A percentile compares a stretch with the other conserved stretches of the same genome.
phyloP scores from a whole-genome alignment of 192 early-diverging fungal genomes.

The Thamnidium elegans region DNA sequence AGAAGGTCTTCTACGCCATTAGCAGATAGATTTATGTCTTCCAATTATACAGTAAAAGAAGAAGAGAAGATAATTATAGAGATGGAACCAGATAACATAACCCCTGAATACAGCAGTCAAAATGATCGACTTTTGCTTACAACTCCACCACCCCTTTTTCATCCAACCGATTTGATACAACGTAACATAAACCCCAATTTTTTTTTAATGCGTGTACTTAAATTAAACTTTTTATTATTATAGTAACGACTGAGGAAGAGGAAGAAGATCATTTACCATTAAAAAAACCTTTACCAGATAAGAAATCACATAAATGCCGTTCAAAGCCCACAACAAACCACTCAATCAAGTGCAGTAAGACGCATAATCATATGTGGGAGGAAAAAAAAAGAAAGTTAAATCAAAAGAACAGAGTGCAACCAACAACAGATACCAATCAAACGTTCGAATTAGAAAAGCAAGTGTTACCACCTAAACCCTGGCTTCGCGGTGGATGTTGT shows the following conservation, averaged over 20 bases:
- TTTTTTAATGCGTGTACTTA: no score
- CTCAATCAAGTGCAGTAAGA: background rate
- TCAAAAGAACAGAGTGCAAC: background rate
- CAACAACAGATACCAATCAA: background rate
- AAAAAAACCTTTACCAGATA: background rate
- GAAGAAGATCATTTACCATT: slow-evolving; percentile 2
- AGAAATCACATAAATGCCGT: background rate
- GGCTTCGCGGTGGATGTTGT: background rate
- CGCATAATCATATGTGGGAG: background rate
- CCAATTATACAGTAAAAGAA: no score
- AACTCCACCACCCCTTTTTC: background rate
- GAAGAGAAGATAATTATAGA: no score
- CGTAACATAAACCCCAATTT: no score
- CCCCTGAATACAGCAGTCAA: no score
- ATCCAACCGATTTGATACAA: background rate
- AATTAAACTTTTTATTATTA: background rate
- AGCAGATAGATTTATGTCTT: no score
- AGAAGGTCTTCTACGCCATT: no score
- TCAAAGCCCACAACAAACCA: background rate
- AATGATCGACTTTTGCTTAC: no score
- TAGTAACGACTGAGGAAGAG: background rate
- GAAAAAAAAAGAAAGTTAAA: background rate
- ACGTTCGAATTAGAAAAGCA: background rate
- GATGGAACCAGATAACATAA: no score
- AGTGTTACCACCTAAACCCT: no score